These are phyloP conservation scores for Metarhizium album DNA, from an alignment of 2,329 filamentous ascomycete species.

Conservation along the genomic window DNA sequence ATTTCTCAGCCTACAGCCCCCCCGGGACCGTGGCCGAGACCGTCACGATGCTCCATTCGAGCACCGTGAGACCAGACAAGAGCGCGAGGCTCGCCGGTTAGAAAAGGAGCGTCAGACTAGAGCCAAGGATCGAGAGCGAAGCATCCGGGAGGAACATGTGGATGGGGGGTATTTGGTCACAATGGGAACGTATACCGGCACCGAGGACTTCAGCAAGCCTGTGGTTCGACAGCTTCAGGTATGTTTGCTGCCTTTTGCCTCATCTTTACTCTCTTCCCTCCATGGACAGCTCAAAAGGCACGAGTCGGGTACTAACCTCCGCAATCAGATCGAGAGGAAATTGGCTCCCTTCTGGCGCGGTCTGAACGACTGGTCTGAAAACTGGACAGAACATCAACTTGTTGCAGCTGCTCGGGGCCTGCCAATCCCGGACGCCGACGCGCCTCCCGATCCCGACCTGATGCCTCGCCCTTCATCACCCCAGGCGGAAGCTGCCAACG, in stretches of 20 bases:
- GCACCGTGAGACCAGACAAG: constrained; percentile 80
- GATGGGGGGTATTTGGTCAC: constrained; percentile 94
- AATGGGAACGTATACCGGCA: constrained; percentile 81
- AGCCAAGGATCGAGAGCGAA: constrained; percentile 77
- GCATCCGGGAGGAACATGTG: constrained; percentile 82
- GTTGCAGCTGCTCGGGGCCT: constrained; percentile 79
- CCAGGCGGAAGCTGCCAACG: constrained; percentile 35
- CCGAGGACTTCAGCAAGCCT: constrained; percentile 86
- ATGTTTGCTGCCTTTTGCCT: constrained; percentile 15
- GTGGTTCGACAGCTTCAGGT: constrained; percentile 87
- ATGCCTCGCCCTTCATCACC: constrained; percentile 34
- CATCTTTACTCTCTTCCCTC: too few species aligned
- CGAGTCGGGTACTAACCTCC: not conserved
- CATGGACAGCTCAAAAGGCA: not conserved
- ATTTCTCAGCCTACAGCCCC: constrained; percentile 32
- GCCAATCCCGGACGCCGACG: constrained; percentile 73
- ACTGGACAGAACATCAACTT: constrained; percentile 93
- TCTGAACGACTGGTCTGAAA: constrained; percentile 75
- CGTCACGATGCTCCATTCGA: constrained; percentile 37
- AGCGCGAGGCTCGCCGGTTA: constrained; percentile 74
- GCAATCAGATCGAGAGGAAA: constrained; percentile 70
- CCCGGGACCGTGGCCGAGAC: constrained; percentile 23
- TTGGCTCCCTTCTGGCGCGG: constrained; percentile 94
- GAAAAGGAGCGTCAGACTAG: constrained; percentile 71
- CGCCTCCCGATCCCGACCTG: constrained; percentile 62